Percentiles rank a stretch among this genome's conserved stretches.
Conservation (phyloP, 495 filamentous ascomycete species). For the Aspergillus avenaceus region DNA sequence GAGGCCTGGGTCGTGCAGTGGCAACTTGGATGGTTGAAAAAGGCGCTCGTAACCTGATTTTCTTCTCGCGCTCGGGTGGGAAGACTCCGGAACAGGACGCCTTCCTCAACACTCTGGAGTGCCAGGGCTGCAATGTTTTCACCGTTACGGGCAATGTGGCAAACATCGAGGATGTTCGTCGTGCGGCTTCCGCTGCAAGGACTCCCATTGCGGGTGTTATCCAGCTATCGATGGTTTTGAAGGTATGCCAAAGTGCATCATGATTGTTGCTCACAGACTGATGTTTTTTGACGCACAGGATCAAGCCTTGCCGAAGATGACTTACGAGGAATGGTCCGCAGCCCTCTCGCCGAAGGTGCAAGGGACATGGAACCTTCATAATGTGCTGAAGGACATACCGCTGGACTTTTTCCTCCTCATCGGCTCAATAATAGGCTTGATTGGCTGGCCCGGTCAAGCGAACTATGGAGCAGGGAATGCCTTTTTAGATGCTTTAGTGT, state of each 20-base stretch:
- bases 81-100: background rate
- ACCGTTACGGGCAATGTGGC: constrained; percentile 14
- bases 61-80: constrained; percentile 27
- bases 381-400: constrained; percentile 24
- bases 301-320: constrained; percentile 35
- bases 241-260: constrained; percentile 1
- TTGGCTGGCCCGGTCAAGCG: constrained; percentile 30
- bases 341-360: constrained; percentile 35
- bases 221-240: constrained; percentile 28
- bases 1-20: constrained; percentile 55
- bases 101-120: constrained; percentile 35
- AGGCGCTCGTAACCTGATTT: constrained; percentile 52
- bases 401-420: constrained; percentile 47
- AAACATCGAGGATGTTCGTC: constrained; percentile 5
- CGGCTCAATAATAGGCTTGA: constrained; percentile 25
- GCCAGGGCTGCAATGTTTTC: constrained; percentile 14
- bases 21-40: constrained; percentile 53
- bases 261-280: background rate
- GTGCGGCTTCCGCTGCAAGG: background rate
- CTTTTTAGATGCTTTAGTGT: constrained; percentile 32
- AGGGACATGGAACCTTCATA: constrained; percentile 52
- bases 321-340: constrained; percentile 27
- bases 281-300: constrained; percentile 13
- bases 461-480: constrained; percentile 34
- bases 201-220: constrained; percentile 24